Evolutionary conservation across 768 basidiomycete species (phyloP).

Genomic region (Tylopilus felleus): DNA sequence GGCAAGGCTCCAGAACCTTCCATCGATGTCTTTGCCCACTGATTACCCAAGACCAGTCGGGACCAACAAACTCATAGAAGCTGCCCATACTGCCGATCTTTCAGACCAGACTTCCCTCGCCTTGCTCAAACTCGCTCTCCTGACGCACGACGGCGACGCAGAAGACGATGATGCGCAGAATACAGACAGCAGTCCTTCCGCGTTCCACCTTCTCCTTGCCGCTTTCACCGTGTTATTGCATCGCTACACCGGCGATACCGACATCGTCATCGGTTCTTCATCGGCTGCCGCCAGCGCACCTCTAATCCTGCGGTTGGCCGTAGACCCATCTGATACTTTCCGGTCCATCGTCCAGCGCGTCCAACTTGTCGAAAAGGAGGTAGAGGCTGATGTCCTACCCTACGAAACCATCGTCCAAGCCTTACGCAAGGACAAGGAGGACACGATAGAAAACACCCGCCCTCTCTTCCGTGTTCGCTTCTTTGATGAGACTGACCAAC

Average conservation of each 20-base stretch:
- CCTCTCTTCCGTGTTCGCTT: conserved; percentile 94
- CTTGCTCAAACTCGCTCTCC: conserved; percentile 78
- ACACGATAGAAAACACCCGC: conserved; percentile 42
- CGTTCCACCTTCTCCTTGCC: conserved; percentile 89
- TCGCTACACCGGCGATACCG: conserved; percentile 93
- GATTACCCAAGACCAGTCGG: conserved; percentile 88
- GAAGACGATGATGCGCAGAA: conserved; percentile 47
- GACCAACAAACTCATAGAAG: conserved; percentile 77
- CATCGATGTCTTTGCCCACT: conserved; percentile 89
- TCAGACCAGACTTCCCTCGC: conserved; percentile 72
- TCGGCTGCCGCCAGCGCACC: conserved; percentile 73
- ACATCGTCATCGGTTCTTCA: conserved; percentile 88
- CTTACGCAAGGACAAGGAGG: conserved; percentile 63
- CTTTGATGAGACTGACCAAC: conserved; percentile 85
- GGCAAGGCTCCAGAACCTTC: conserved; percentile 70
- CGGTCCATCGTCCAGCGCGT: conserved; percentile 86
- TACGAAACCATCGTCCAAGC: conserved; percentile 74
- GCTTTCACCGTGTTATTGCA: conserved; percentile 89
- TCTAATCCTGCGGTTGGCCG: conserved; percentile 75
- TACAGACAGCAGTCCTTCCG: conserved; percentile 55
- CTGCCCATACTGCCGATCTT: conserved; percentile 68
- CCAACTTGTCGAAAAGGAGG: conserved; percentile 79
- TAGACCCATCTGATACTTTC: conserved; percentile 85
- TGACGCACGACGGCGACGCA: conserved; percentile 52
- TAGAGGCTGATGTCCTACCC: conserved; percentile 75